A percentile compares a stretch with the other conserved stretches of the same genome.
Evolutionary conservation across 306 rosid species (phyloP).

Genomic region (Lathyrus tuberosus): DNA sequence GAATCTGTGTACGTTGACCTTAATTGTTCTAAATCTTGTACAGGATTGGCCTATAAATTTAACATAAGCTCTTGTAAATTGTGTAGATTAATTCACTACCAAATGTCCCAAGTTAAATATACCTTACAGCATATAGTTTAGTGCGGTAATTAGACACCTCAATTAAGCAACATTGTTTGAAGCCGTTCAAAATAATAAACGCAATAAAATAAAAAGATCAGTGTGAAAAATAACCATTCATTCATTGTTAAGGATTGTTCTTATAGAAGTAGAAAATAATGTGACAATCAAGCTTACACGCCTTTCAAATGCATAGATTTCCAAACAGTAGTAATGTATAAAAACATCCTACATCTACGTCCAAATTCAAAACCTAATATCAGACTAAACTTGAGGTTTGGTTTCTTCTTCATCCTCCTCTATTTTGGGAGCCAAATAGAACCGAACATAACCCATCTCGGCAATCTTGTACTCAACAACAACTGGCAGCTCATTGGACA

Average conservation of each 20-base stretch:
- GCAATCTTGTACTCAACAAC: constrained; percentile 66
- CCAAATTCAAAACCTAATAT: constrained; percentile 4
- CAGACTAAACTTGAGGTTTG: constrained; percentile 39
- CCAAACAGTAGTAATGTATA: background rate
- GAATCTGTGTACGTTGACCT: constrained; percentile 14
- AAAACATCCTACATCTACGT: background rate
- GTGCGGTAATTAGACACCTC: background rate
- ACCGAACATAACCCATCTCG: constrained; percentile 61
- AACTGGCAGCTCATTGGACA: constrained; percentile 64
- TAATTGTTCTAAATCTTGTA: constrained; percentile 4
- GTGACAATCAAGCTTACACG: background rate
- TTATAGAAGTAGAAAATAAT: background rate
- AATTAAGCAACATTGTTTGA: background rate
- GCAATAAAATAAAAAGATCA: background rate
- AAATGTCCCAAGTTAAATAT: background rate
- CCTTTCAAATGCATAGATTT: constrained; percentile 2
- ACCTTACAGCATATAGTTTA: background rate
- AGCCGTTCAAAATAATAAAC: background rate
- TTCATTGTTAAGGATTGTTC: background rate
- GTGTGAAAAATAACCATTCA: constrained; percentile 2
- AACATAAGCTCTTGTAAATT: constrained; percentile 1
- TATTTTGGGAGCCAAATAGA: constrained; percentile 92
- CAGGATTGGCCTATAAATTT: constrained; percentile 23
- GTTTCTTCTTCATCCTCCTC: constrained; percentile 82
- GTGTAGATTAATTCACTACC: background rate